These are phyloP conservation scores for Davidsoniella virescens DNA, from an alignment of 2,329 filamentous ascomycete species.

Conservation along the genomic window DNA sequence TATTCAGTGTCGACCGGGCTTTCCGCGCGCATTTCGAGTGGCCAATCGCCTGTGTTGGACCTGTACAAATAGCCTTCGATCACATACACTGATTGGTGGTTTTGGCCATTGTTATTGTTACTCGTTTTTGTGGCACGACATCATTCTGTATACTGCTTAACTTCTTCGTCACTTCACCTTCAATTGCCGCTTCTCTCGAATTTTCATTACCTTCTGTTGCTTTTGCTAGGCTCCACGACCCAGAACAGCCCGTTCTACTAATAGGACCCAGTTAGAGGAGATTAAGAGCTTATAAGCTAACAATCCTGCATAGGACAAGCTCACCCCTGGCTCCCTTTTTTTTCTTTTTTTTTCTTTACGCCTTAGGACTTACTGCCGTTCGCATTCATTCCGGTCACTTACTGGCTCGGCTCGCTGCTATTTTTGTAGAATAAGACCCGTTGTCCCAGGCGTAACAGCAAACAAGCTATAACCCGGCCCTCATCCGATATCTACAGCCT, in stretches of 20 bases:
- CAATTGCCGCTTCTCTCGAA: background rate
- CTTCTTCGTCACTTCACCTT: background rate
- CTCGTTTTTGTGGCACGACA: no score
- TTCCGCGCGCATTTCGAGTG: no score
- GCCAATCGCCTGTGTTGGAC: no score
- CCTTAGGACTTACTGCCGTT: background rate
- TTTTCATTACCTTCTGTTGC: slow-evolving; percentile 2
- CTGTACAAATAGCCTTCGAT: no score
- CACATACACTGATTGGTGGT: no score
- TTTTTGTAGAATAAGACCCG: no score
- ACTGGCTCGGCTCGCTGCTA: background rate
- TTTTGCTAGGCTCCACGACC: background rate
- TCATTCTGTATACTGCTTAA: background rate
- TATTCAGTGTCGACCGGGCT: no score
- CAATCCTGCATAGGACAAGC: slow-evolving; percentile 2
- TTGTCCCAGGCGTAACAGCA: no score
- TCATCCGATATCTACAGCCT: background rate
- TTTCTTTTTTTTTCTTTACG: background rate
- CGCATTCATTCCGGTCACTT: background rate
- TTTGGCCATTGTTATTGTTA: no score
- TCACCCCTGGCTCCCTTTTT: slow-evolving; percentile 5
- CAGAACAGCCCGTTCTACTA: background rate
- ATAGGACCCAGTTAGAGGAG: background rate
- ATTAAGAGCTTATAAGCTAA: slow-evolving; percentile 10
- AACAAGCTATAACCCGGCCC: no score